A percentile compares a stretch with the other conserved stretches of the same genome.
Evolutionary conservation across 2,329 filamentous ascomycete genomes (phyloP).

Genomic region (Sporothrix brunneoviolacea): DNA sequence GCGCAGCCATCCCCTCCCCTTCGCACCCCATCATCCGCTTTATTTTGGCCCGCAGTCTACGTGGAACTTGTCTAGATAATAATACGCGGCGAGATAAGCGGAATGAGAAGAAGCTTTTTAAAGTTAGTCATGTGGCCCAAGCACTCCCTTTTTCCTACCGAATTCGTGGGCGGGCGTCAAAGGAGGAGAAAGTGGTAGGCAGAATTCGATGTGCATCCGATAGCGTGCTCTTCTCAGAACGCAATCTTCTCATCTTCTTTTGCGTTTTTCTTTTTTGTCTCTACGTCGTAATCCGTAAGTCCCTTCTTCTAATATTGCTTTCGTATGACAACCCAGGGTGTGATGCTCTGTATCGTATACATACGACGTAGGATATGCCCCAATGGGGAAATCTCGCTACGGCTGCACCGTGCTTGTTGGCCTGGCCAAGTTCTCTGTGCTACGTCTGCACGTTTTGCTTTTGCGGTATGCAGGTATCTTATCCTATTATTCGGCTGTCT

Average conservation of each 20-base stretch:
- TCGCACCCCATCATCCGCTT: not conserved
- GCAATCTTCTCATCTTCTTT: not conserved
- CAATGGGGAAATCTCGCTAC: no score
- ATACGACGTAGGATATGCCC: no score
- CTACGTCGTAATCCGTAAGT: not conserved
- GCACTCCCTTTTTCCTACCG: not conserved
- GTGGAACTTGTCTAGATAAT: no score
- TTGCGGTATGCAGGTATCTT: no score
- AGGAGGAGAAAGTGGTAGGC: not conserved
- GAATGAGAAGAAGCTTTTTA: not conserved
- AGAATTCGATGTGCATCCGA: not conserved
- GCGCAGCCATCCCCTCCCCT: no score
- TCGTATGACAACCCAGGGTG: not conserved
- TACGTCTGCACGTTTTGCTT: no score
- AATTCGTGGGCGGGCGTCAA: not conserved
- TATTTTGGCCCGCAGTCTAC: not conserved
- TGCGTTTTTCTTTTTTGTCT: not conserved
- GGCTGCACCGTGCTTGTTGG: no score
- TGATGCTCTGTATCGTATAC: no score
- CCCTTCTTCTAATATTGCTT: constrained; percentile 3
- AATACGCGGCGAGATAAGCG: not conserved
- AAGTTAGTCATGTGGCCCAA: not conserved
- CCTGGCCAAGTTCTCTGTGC: no score
- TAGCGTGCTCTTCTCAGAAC: not conserved
- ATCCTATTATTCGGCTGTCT: no score